These are phyloP conservation scores for Penicillium janthinellum DNA, from an alignment of 2,329 filamentous ascomycete genomes.

Conservation along the genomic window DNA sequence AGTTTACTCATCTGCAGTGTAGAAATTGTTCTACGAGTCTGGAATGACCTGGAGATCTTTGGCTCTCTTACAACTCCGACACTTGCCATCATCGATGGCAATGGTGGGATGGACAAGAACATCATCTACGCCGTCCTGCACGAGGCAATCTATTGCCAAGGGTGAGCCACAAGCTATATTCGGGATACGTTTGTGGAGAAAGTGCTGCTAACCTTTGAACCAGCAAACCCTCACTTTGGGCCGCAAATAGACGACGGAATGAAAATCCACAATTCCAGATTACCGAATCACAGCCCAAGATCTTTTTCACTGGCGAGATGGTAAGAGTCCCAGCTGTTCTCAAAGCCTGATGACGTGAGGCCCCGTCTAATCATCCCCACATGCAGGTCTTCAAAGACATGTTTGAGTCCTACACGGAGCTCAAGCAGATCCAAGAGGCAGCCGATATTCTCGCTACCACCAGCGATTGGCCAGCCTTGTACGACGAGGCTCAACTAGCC, in stretches of 20 bases:
- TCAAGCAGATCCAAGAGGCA: slow-evolving; percentile 67
- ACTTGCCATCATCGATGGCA: slow-evolving; percentile 67
- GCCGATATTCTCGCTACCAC: slow-evolving; percentile 71
- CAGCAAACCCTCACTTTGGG: slow-evolving; percentile 69
- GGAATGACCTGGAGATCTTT: slow-evolving; percentile 72
- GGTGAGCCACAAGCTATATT: slow-evolving; percentile 38
- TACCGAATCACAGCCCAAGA: slow-evolving; percentile 50
- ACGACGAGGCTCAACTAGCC: slow-evolving; percentile 71
- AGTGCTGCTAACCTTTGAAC: slow-evolving; percentile 29
- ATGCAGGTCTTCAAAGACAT: slow-evolving; percentile 72
- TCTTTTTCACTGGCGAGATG: slow-evolving; percentile 92
- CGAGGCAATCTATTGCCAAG: slow-evolving; percentile 82
- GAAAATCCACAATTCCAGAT: slow-evolving; percentile 51
- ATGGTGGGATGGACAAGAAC: slow-evolving; percentile 70
- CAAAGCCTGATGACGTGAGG: not conserved
- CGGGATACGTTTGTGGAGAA: not conserved
- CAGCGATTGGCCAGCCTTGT: slow-evolving; percentile 73
- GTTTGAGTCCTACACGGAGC: slow-evolving; percentile 78
- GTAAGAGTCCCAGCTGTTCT: slow-evolving; percentile 31
- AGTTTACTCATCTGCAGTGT: slow-evolving; percentile 5
- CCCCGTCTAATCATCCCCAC: slow-evolving; percentile 3
- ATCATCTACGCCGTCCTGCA: slow-evolving; percentile 86
- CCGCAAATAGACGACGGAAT: slow-evolving; percentile 56
- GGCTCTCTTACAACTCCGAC: slow-evolving; percentile 74
- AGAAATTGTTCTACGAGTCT: slow-evolving; percentile 69